phyloP scores from a whole-genome alignment of 2,329 filamentous ascomycete species.

The Hymenoscyphus occultus region DNA sequence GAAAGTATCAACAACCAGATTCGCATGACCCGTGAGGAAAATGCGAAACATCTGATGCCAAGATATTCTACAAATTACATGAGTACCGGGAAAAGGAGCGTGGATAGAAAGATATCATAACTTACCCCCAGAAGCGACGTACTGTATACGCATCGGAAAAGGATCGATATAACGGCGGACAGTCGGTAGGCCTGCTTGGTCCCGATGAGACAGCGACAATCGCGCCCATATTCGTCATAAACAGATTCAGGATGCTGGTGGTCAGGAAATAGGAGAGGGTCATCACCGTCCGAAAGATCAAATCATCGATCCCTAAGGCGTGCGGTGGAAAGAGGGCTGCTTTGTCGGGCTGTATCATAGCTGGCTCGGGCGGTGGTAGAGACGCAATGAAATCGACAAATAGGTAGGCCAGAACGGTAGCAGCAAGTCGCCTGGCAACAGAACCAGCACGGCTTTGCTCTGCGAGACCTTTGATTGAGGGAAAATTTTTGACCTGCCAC shows the following conservation, averaged over 20 bases:
- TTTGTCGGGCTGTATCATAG: not conserved
- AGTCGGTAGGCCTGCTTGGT: not conserved
- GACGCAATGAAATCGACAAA: not conserved
- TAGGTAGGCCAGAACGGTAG: not conserved
- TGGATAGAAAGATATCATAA: not conserved
- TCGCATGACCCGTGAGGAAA: not conserved
- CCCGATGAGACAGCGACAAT: not conserved
- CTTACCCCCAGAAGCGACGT: not conserved
- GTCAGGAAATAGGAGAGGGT: not conserved
- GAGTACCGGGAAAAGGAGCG: not conserved
- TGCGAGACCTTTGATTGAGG: not conserved
- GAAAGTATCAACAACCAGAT: not conserved
- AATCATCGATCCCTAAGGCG: not conserved
- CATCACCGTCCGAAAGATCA: not conserved
- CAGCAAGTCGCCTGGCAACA: not conserved
- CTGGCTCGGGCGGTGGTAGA: not conserved
- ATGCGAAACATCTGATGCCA: not conserved
- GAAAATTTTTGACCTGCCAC: not conserved
- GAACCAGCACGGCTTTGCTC: not conserved
- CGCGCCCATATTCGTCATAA: not conserved
- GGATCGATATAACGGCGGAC: not conserved
- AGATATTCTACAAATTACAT: not conserved
- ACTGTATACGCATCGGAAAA: not conserved
- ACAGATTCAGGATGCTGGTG: not conserved
- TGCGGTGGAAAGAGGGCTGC: not conserved